phyloP scores from a whole-genome alignment of 1,284 basidiomycete genomes.

The Pyrrhoderma lamaoense region DNA sequence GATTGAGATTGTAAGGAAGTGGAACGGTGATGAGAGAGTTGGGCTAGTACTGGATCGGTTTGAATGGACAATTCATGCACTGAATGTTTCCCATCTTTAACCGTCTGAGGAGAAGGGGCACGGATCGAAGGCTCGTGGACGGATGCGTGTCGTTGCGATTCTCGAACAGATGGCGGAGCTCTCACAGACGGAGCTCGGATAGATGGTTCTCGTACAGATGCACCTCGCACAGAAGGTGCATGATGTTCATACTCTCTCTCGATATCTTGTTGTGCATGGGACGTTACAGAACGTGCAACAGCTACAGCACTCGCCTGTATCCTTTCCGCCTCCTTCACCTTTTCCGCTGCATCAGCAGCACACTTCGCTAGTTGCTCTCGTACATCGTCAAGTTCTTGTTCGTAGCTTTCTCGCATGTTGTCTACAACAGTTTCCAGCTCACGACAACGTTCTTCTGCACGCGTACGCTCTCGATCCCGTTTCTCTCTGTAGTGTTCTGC shows the following conservation, averaged over 20 bases:
- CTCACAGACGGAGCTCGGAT: conserved; percentile 1
- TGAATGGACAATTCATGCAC: conserved; percentile 1
- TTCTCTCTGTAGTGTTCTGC: conserved; percentile 16
- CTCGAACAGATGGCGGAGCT: background rate
- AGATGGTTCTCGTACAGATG: background rate
- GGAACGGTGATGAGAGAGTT: background rate
- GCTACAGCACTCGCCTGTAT: background rate
- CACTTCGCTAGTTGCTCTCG: conserved; percentile 10
- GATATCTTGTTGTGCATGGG: too few species aligned
- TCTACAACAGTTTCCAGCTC: conserved; percentile 16
- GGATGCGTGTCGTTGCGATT: background rate
- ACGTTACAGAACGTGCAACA: background rate
- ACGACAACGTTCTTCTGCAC: conserved; percentile 6
- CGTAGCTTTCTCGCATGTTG: conserved; percentile 18
- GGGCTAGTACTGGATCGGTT: conserved; percentile 5
- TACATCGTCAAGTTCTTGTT: conserved; percentile 14
- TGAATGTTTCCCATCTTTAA: background rate
- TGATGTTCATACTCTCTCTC: too few species aligned
- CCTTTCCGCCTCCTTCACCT: too few species aligned
- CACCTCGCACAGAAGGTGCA: background rate
- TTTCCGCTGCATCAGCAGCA: conserved; percentile 1
- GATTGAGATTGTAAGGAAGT: conserved; percentile 4
- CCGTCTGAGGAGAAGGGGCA: background rate
- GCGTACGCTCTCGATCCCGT: conserved; percentile 11
- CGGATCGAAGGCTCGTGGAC: background rate